Evolutionary conservation across 805 yeast species (phyloP).

Genomic region (Lipomyces mesembrius): DNA sequence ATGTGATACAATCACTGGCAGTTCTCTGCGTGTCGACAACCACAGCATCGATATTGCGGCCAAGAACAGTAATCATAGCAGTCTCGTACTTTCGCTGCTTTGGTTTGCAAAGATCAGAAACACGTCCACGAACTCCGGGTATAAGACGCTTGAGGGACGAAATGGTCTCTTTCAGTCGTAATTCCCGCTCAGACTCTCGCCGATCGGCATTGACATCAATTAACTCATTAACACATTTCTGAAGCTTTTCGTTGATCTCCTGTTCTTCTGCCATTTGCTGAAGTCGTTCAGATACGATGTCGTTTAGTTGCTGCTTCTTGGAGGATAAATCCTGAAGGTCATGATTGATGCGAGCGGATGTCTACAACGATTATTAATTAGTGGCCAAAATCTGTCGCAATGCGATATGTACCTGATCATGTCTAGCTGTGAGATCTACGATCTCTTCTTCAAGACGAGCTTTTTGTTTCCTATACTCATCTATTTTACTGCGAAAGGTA

Average conservation of each 20-base stretch:
- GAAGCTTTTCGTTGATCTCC: slow-evolving; percentile 65
- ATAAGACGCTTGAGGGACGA: slow-evolving; percentile 68
- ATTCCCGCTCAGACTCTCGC: slow-evolving; percentile 74
- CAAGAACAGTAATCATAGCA: slow-evolving; percentile 78
- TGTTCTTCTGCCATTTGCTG: slow-evolving; percentile 52
- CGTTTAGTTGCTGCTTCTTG: slow-evolving; percentile 37
- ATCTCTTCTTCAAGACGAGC: slow-evolving; percentile 44
- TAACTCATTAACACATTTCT: slow-evolving; percentile 61
- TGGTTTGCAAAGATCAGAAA: slow-evolving; percentile 80
- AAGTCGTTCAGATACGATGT: slow-evolving; percentile 33
- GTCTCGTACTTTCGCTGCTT: slow-evolving; percentile 68
- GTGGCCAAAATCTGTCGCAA: background rate
- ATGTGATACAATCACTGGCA: slow-evolving; percentile 77
- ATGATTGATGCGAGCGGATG: slow-evolving; percentile 37
- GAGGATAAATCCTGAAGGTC: slow-evolving; percentile 38
- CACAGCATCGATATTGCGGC: slow-evolving; percentile 78
- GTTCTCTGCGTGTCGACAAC: slow-evolving; percentile 73
- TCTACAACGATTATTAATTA: background rate
- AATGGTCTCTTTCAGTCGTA: slow-evolving; percentile 72
- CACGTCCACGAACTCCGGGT: slow-evolving; percentile 84
- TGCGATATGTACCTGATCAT: slow-evolving; percentile 43
- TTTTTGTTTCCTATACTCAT: slow-evolving; percentile 29
- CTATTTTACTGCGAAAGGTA: slow-evolving; percentile 32
- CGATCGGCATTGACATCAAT: slow-evolving; percentile 76
- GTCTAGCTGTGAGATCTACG: slow-evolving; percentile 47